phyloP scores from a whole-genome alignment of 306 rosid genomes.

The Malus fusca region DNA sequence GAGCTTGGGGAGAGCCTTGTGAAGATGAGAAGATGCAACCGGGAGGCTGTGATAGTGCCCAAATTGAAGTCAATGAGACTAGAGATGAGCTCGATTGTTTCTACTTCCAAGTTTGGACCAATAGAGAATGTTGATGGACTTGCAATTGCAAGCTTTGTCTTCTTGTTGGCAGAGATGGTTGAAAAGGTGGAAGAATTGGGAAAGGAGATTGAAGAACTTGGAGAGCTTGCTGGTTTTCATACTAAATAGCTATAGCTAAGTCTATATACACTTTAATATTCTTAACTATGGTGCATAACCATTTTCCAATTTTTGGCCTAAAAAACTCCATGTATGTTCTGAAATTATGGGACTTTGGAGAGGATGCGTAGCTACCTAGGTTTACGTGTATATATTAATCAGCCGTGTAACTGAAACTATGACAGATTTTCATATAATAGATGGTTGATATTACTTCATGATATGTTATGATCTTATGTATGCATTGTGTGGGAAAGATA shows the following conservation, averaged over 20 bases:
- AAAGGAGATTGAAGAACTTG: constrained; percentile 57
- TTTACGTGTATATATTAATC: background rate
- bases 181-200: constrained; percentile 56
- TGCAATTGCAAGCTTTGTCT: constrained; percentile 44
- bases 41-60: constrained; percentile 18
- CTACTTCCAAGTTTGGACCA: constrained; percentile 21
- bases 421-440: background rate
- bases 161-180: constrained; percentile 41
- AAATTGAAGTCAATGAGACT: constrained; percentile 44
- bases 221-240: constrained; percentile 41
- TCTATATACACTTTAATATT: background rate
- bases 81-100: constrained; percentile 32
- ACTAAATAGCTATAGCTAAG: background rate
- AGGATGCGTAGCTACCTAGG: background rate
- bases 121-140: constrained; percentile 34
- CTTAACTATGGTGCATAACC: background rate
- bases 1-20: constrained; percentile 67
- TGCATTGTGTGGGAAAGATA: background rate
- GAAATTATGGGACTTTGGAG: background rate
- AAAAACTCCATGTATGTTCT: background rate
- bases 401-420: background rate
- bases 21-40: constrained; percentile 46
- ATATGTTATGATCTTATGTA: background rate
- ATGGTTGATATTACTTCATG: background rate
- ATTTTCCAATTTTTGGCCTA: background rate